Conservation (phyloP, 164 flowering plant genomes). For the Nymphaea thermarum region DNA sequence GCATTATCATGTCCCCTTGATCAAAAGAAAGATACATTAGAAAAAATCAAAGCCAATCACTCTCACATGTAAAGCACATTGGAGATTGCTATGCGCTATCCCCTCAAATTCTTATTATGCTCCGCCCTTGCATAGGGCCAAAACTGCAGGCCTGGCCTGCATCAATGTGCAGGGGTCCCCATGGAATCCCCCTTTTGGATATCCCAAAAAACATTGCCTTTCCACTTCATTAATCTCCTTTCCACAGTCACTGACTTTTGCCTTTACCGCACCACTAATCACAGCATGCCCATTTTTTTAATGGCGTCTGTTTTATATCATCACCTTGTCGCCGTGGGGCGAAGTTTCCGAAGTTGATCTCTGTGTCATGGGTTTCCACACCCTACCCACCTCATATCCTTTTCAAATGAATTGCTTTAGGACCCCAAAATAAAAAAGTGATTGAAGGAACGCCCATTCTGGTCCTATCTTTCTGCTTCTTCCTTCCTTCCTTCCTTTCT, state of each 20-base stretch:
- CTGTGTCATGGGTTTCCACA: neutral
- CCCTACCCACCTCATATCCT: neutral
- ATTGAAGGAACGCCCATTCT: neutral
- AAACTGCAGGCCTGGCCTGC: neutral
- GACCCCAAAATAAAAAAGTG: neutral
- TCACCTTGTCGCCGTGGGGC: no score
- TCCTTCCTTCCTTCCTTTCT: neutral
- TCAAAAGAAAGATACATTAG: no score
- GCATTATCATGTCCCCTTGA: no score
- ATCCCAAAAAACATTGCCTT: neutral
- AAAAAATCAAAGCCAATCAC: no score
- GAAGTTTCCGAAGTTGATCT: neutral
- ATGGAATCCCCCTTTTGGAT: neutral
- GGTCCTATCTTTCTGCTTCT: neutral
- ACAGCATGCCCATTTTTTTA: neutral
- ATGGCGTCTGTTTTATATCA: no score
- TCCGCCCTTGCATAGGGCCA: neutral
- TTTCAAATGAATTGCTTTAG: neutral
- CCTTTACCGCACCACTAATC: neutral
- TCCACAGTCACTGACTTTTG: neutral
- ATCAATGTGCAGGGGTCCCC: neutral
- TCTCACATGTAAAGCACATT: neutral
- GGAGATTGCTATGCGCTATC: neutral
- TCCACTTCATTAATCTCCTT: neutral
- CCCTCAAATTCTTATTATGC: neutral